A percentile compares a stretch with the other conserved stretches of the same genome.
Conservation (phyloP, 768 basidiomycete genomes). For the Mycena pura region DNA sequence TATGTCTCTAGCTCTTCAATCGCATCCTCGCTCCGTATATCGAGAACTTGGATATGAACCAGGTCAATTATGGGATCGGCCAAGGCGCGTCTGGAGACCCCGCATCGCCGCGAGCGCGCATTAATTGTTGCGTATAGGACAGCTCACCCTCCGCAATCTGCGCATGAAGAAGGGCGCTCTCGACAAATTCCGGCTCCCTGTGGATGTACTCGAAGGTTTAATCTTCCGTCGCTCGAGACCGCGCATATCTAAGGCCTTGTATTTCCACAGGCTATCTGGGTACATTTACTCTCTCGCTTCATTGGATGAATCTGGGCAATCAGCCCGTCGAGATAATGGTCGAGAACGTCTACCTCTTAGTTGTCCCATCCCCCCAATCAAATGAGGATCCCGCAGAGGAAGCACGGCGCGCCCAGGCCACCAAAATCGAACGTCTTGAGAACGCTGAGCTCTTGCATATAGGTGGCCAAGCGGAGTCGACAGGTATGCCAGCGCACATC, state of each 20-base stretch:
- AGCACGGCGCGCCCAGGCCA: conserved; percentile 78
- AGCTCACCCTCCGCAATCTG: conserved; percentile 79
- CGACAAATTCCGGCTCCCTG: conserved; percentile 93
- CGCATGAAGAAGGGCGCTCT: conserved; percentile 91
- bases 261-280: conserved; percentile 74
- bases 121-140: conserved; percentile 51
- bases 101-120: not conserved
- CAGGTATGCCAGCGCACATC: conserved; percentile 44
- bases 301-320: conserved; percentile 89
- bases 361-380: conserved; percentile 78
- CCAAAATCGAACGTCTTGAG: conserved; percentile 87
- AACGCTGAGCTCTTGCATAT: conserved; percentile 87
- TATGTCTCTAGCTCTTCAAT: conserved; percentile 70
- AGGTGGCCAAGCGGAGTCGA: conserved; percentile 58
- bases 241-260: conserved; percentile 10
- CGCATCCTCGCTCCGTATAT: conserved; percentile 94
- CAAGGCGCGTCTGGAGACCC: conserved; percentile 59
- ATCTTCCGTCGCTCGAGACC: not conserved
- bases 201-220: conserved; percentile 92
- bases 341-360: conserved; percentile 95
- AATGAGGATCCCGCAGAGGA: conserved; percentile 84
- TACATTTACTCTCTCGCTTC: conserved; percentile 82
- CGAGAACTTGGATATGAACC: conserved; percentile 93
- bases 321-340: conserved; percentile 90
- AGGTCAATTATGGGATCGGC: conserved; percentile 92